phyloP scores from a whole-genome alignment of 2,329 filamentous ascomycete genomes.

The Raffaelea albimanens region DNA sequence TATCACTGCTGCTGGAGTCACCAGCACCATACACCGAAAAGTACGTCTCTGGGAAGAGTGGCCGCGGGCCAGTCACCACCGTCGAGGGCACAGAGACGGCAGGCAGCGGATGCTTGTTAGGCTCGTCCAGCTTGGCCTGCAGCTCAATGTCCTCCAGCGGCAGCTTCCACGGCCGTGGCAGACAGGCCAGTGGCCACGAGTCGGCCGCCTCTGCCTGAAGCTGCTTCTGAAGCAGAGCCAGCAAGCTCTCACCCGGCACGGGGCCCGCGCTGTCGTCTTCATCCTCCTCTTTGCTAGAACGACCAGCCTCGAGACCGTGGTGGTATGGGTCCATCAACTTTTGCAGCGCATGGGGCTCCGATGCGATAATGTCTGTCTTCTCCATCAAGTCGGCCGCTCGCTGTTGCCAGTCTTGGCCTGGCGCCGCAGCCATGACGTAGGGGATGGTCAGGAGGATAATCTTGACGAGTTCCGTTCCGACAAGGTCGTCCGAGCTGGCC shows the following conservation, averaged over 20 bases:
- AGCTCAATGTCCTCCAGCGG: conserved; percentile 50
- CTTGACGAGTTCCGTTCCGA: conserved; percentile 83
- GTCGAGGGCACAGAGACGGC: conserved; percentile 64
- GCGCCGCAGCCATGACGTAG: conserved; percentile 71
- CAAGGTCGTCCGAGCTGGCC: conserved; percentile 83
- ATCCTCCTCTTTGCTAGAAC: conserved; percentile 1
- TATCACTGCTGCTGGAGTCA: conserved; percentile 1
- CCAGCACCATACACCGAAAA: conserved; percentile 66
- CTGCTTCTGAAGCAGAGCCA: conserved; percentile 77
- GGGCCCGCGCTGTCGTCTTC: conserved; percentile 29
- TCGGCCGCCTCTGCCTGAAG: conserved; percentile 66
- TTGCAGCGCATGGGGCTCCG: conserved; percentile 77
- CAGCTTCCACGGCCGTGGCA: conserved; percentile 60
- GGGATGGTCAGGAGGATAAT: conserved; percentile 92
- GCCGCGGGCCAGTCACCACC: conserved; percentile 62
- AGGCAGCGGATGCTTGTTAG: conserved; percentile 69
- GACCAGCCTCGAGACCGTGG: conserved; percentile 14
- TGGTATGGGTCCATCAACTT: conserved; percentile 79
- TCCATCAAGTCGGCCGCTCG: conserved; percentile 74
- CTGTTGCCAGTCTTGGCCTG: conserved; percentile 52
- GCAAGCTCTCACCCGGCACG: conserved; percentile 56
- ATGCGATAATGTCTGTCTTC: conserved; percentile 91
- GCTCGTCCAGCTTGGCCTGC: conserved; percentile 46
- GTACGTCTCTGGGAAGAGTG: conserved; percentile 86
- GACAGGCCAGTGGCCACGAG: conserved; percentile 63